These are phyloP conservation scores for Pichia membranifaciens DNA, from an alignment of 805 yeast genomes.

Conservation along the genomic window DNA sequence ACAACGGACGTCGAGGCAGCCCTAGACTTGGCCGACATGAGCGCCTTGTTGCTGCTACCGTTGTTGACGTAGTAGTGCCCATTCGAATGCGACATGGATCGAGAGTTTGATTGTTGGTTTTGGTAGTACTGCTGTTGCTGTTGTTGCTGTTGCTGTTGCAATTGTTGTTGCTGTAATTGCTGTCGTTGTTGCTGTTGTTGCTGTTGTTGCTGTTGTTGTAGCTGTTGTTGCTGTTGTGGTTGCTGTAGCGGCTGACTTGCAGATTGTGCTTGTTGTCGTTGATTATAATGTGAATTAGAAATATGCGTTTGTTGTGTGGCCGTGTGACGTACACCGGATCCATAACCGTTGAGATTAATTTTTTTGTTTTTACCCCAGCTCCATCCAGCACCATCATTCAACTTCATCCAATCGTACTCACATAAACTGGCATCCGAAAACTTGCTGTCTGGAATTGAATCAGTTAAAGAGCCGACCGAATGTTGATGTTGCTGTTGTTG, in stretches of 20 bases:
- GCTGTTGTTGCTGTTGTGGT: slow-evolving; percentile 13
- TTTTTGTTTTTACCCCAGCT: slow-evolving; percentile 68
- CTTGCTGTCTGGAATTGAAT: slow-evolving; percentile 22
- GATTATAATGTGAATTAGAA: slow-evolving; percentile 13
- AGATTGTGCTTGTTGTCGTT: slow-evolving; percentile 14
- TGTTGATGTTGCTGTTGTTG: background rate
- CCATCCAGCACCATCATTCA: slow-evolving; percentile 80
- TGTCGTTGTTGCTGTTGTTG: slow-evolving; percentile 4
- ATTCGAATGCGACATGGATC: slow-evolving; percentile 5
- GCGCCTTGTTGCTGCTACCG: slow-evolving; percentile 2
- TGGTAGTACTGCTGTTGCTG: slow-evolving; percentile 1
- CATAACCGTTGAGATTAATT: slow-evolving; percentile 78
- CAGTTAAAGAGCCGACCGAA: background rate
- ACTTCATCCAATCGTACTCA: slow-evolving; percentile 75
- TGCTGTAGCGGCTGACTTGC: slow-evolving; percentile 11
- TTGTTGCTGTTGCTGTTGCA: background rate
- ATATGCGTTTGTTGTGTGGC: slow-evolving; percentile 8
- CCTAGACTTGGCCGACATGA: background rate
- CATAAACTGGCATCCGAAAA: slow-evolving; percentile 44
- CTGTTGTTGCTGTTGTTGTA: slow-evolving; percentile 12
- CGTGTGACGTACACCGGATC: slow-evolving; percentile 29
- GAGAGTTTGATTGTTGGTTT: background rate
- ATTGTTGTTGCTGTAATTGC: background rate
- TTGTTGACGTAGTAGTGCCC: background rate
- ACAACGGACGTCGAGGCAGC: slow-evolving; percentile 1